Conservation (phyloP, 805 yeast species). For the Tetrapisispora taiwanensis region DNA sequence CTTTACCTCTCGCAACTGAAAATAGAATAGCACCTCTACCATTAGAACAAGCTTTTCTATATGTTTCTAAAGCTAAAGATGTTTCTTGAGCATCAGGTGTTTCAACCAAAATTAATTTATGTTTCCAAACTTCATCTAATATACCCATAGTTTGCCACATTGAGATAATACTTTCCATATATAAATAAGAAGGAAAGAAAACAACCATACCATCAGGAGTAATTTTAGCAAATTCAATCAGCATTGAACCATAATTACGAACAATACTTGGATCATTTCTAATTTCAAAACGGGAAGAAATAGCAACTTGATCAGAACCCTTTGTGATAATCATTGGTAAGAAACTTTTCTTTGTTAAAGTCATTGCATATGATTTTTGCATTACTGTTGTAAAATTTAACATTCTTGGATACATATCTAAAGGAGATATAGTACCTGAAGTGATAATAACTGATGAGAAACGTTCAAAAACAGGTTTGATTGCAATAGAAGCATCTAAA, state of each 20-base stretch:
- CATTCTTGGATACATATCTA: constrained; percentile 98
- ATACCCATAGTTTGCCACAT: constrained; percentile 99
- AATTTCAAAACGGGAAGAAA: constrained; percentile 90
- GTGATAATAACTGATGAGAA: constrained; percentile 90
- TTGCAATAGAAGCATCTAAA: constrained; percentile 94
- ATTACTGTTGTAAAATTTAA: constrained; percentile 85
- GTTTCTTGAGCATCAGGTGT: constrained; percentile 99
- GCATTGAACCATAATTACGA: constrained; percentile 86
- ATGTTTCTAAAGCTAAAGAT: constrained; percentile 87
- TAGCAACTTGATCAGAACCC: constrained; percentile 96
- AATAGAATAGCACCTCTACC: constrained; percentile 95
- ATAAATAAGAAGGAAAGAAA: constrained; percentile 91
- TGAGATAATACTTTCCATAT: constrained; percentile 95
- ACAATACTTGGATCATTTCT: constrained; percentile 97
- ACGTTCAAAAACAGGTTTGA: constrained; percentile 90
- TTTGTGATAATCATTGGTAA: constrained; percentile 93
- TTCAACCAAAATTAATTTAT: constrained; percentile 87
- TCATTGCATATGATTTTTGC: constrained; percentile 93
- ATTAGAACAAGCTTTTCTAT: constrained; percentile 90
- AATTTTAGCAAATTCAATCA: constrained; percentile 85
- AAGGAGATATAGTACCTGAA: constrained; percentile 95
- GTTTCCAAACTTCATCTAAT: constrained; percentile 96
- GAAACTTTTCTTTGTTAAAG: constrained; percentile 83
- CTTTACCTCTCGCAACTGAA: constrained; percentile 98
- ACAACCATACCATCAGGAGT: constrained; percentile 98